Percentiles rank a stretch among this genome's conserved stretches.
phyloP scores from a whole-genome alignment of 139 green algal species.

The Edaphochlamys debaryana region DNA sequence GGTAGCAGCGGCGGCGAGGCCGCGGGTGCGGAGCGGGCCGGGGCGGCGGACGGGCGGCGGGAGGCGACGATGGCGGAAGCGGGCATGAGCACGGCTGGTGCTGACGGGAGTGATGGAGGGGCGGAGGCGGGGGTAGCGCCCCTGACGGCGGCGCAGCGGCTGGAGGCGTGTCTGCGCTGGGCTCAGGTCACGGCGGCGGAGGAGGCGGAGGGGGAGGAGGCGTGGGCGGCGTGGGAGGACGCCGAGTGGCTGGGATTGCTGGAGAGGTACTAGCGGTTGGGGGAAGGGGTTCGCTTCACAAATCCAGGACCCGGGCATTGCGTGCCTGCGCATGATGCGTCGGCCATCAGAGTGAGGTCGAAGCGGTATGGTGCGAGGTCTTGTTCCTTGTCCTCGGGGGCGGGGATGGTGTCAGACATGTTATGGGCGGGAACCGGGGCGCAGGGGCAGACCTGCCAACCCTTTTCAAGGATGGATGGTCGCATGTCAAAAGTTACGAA shows the following conservation, averaged over 20 bases:
- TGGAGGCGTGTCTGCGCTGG: constrained; percentile 5
- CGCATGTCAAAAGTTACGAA: too few species aligned
- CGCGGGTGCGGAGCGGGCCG: not conserved
- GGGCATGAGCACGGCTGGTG: not conserved
- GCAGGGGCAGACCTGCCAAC: too few species aligned
- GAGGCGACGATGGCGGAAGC: too few species aligned
- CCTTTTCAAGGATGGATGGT: too few species aligned
- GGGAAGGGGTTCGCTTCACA: too few species aligned
- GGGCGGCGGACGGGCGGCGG: not conserved
- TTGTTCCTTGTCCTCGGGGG: too few species aligned
- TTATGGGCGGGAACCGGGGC: too few species aligned
- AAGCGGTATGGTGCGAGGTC: too few species aligned
- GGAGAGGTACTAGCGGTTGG: not conserved
- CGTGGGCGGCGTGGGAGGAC: constrained; percentile 30
- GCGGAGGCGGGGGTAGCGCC: not conserved
- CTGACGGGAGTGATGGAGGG: not conserved
- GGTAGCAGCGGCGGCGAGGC: not conserved
- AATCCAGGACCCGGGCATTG: too few species aligned
- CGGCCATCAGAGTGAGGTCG: too few species aligned
- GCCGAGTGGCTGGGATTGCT: constrained; percentile 6
- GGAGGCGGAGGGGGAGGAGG: constrained; percentile 8
- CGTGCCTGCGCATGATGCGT: too few species aligned
- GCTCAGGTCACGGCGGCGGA: constrained; percentile 1
- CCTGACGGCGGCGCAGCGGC: not conserved
- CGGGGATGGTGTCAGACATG: too few species aligned